Evolutionary conservation across 257 asterid genomes (phyloP).

Genomic region (Nicotiana attenuata): DNA sequence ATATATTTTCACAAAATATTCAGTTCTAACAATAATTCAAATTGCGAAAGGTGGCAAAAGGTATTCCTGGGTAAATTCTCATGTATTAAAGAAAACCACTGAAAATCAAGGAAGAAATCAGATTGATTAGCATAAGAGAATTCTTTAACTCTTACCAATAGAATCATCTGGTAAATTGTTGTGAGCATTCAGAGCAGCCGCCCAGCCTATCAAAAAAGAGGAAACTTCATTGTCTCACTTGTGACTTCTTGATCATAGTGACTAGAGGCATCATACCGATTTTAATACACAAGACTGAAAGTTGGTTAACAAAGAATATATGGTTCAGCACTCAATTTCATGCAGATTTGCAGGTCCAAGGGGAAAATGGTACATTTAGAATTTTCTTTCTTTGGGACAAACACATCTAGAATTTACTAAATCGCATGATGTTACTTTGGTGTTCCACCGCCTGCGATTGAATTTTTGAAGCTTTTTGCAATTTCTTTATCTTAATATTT

Average conservation of each 20-base stretch:
- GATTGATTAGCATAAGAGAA: slow-evolving; percentile 13
- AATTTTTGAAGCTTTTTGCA: background rate
- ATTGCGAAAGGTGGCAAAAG: background rate
- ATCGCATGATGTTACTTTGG: background rate
- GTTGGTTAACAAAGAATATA: background rate
- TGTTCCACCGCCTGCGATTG: background rate
- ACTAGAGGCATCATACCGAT: background rate
- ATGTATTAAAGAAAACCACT: background rate
- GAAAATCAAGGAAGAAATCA: background rate
- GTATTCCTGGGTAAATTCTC: background rate
- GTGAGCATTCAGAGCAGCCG: slow-evolving; percentile 61
- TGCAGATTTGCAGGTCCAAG: background rate
- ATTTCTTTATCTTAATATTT: background rate
- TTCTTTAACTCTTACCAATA: slow-evolving; percentile 45
- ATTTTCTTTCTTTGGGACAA: background rate
- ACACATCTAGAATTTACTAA: background rate
- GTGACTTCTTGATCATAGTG: background rate
- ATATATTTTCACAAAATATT: background rate
- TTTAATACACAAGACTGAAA: background rate
- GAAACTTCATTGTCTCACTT: slow-evolving; percentile 5
- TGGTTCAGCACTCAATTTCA: background rate
- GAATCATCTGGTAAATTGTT: slow-evolving; percentile 77
- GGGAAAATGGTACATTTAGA: background rate
- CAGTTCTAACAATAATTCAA: background rate
- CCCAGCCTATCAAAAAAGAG: slow-evolving; percentile 60